These are phyloP conservation scores for Aspergillus haitiensis DNA, from an alignment of 495 filamentous ascomycete genomes.

Conservation along the genomic window DNA sequence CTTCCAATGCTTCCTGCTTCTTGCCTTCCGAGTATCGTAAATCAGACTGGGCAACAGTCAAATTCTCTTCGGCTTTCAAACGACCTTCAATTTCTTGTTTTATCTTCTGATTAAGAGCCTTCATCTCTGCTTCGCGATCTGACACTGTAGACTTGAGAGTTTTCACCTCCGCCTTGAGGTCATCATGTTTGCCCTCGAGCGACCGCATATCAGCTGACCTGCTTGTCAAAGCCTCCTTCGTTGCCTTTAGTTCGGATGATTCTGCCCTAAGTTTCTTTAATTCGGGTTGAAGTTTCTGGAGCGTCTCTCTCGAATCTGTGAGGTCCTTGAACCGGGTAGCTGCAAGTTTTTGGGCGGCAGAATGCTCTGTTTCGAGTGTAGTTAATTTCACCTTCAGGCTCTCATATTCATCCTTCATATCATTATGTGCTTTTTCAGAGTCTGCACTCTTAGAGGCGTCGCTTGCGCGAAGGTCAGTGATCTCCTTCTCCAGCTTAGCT, in stretches of 20 bases:
- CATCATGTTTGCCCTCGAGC: conserved; percentile 77
- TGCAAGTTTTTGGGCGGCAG: conserved; percentile 81
- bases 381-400: conserved; percentile 67
- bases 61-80: conserved; percentile 72
- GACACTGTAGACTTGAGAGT: conserved; percentile 64
- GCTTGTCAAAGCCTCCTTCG: conserved; percentile 69
- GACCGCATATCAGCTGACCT: conserved; percentile 67
- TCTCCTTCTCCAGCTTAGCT: conserved; percentile 61
- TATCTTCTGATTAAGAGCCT: conserved; percentile 71
- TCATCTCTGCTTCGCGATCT: conserved; percentile 75
- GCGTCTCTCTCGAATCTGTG: conserved; percentile 69
- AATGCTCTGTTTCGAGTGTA: conserved; percentile 77
- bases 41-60: conserved; percentile 68
- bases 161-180: conserved; percentile 71
- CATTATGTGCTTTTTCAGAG: conserved; percentile 55
- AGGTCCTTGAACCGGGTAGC: conserved; percentile 85
- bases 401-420: conserved; percentile 70
- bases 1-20: conserved; percentile 71
- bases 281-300: conserved; percentile 86
- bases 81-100: conserved; percentile 70
- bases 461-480: conserved; percentile 58
- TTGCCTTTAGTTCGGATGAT: conserved; percentile 64
- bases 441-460: conserved; percentile 49
- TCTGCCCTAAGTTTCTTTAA: conserved; percentile 73
- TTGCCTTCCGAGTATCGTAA: conserved; percentile 72